A percentile compares a stretch with the other conserved stretches of the same genome.
These are phyloP conservation scores for Aspergillus steynii DNA, from an alignment of 495 filamentous ascomycete genomes.

Conservation along the genomic window DNA sequence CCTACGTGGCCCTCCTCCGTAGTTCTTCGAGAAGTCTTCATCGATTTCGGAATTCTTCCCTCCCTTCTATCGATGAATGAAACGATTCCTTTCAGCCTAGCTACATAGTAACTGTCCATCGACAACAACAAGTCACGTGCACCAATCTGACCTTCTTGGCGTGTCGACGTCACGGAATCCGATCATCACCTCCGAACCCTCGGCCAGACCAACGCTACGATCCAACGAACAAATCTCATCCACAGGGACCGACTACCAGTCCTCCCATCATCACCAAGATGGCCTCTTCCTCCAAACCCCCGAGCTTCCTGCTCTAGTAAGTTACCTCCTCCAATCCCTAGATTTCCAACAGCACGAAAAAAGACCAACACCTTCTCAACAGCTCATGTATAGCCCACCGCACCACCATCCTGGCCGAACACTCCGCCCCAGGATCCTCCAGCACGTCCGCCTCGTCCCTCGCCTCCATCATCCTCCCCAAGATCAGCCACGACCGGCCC, in stretches of 20 bases:
- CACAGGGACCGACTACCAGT: not conserved
- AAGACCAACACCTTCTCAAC: slow-evolving; percentile 20
- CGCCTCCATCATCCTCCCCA: slow-evolving; percentile 92
- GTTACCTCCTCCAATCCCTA: slow-evolving; percentile 24
- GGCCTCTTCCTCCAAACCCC: slow-evolving; percentile 77
- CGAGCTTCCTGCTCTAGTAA: slow-evolving; percentile 80
- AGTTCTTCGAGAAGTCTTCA: too few relatives aligned
- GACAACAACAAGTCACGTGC: slow-evolving; percentile 20
- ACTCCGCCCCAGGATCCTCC: slow-evolving; percentile 73
- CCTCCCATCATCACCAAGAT: slow-evolving; percentile 40
- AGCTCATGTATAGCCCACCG: slow-evolving; percentile 91
- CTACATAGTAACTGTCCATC: not conserved
- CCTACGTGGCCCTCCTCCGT: not conserved
- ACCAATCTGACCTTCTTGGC: slow-evolving; percentile 18
- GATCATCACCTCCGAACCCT: slow-evolving; percentile 9
- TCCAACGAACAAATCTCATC: not conserved
- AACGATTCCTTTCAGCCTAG: too few relatives aligned
- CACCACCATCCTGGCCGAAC: slow-evolving; percentile 88
- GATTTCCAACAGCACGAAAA: slow-evolving; percentile 1
- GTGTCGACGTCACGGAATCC: slow-evolving; percentile 26
- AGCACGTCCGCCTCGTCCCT: slow-evolving; percentile 75
- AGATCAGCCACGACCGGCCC: slow-evolving; percentile 77
- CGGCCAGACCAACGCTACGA: not conserved
- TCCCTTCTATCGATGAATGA: too few relatives aligned
- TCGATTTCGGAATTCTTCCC: too few relatives aligned